Base-by-base conservation (phyloP, 2,329 filamentous ascomycete species). In the Diaporthe sp. region DNA sequence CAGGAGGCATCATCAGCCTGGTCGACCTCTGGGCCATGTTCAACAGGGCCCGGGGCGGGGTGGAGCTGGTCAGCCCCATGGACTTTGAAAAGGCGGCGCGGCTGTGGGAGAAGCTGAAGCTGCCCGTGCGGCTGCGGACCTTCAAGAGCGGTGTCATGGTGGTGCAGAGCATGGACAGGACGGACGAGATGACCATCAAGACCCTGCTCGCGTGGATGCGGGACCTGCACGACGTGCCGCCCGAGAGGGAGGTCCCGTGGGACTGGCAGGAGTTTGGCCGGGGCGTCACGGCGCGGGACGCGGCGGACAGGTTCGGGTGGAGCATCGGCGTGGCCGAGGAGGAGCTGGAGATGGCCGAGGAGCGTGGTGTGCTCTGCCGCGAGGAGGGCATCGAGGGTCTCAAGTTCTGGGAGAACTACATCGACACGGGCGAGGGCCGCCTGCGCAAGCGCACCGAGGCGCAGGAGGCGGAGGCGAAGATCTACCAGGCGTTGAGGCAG, bases 321-420 rank as follows among this genome's bases (percentile, higher is more conserved):
- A 98, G 97, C 82, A 93, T 99, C 10, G 97, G 97, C 12, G 96
- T 99, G 31, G 97, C 97, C 1, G 94, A 94, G 76, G 97, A 98
- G 83, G 97, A 99, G 85, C 88, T 99, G 17, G 94, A 98, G 82
- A 98, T 99, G 96, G 96, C 96, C 0, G 97, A 99, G 84, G 96
- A 98, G 83, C 92, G 90, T 74, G 97, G 97, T 0, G 91, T 92
- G 3, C 83, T 99, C 28, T 98, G 96, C 83, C 92, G 97, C 65
- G 97, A 99, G 83, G 96, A 98, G 80, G 93, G 95, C 6, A 91
- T 98, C 19, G 96, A 98, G 83, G 97, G 97, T 0, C 87, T 98
- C 62, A 93, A 93, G 80, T 99, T 98, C 84, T 99, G 97, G 97
- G 92, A 94, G 84, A 99, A 99, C 81, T 90, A 88, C 75, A 90